Percentiles rank a stretch among this genome's conserved stretches.
Evolutionary conservation across 2,329 filamentous ascomycete species (phyloP).

Genomic region (Scedosporium boydii): DNA sequence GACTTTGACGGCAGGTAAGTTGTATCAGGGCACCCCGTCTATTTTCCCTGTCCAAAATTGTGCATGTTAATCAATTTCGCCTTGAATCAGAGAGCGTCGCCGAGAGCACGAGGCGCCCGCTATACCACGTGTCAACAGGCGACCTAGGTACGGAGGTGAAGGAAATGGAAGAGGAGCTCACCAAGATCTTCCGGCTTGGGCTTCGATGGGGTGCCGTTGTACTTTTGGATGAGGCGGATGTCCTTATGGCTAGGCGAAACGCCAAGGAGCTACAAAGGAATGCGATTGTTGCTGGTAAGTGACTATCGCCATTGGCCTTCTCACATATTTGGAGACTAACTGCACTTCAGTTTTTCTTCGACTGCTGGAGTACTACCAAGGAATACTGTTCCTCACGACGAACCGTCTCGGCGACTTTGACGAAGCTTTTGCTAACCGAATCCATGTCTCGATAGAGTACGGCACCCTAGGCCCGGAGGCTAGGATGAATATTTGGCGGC

Average conservation of each 20-base stretch:
- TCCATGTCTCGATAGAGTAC: slow-evolving; percentile 29
- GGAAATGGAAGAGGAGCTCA: not conserved
- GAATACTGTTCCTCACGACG: slow-evolving; percentile 29
- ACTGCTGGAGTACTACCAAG: slow-evolving; percentile 24
- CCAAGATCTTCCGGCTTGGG: slow-evolving; percentile 15
- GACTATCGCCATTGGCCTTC: not conserved
- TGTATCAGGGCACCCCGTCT: not conserved
- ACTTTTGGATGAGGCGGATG: slow-evolving; percentile 28
- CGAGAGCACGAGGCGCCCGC: not conserved
- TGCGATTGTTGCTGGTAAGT: slow-evolving; percentile 9
- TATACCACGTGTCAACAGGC: not conserved
- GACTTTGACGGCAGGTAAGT: slow-evolving; percentile 27
- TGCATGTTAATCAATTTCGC: not conserved
- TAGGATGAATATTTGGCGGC: slow-evolving; percentile 15
- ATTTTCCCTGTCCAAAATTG: not conserved
- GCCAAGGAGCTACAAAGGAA: slow-evolving; percentile 15
- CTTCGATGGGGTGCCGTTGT: slow-evolving; percentile 24
- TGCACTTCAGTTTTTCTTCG: slow-evolving; percentile 18
- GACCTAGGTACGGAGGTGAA: not conserved
- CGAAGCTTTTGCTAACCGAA: slow-evolving; percentile 30
- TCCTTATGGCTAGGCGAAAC: slow-evolving; percentile 22
- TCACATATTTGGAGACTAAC: not conserved
- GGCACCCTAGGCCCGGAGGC: slow-evolving; percentile 13
- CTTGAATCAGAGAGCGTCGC: not conserved
- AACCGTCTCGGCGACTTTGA: slow-evolving; percentile 31